These are phyloP conservation scores for Ophiosphaerella herpotricha DNA, from an alignment of 2,329 filamentous ascomycete genomes.

Conservation along the genomic window DNA sequence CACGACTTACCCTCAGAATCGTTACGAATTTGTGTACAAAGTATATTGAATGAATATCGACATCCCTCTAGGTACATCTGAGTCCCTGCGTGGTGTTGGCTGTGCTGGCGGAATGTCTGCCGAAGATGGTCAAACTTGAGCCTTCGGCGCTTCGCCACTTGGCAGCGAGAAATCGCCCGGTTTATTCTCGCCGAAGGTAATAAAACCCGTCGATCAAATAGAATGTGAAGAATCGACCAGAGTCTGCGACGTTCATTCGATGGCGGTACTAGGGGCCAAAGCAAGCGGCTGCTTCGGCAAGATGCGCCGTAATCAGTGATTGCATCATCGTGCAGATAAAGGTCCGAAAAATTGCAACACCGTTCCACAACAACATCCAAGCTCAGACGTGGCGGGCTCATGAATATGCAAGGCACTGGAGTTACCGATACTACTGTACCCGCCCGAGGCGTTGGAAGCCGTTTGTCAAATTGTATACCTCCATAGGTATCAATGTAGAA, in stretches of 20 bases:
- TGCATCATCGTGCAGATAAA: conserved; percentile 31
- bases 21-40: too few relatives aligned
- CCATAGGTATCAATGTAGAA: conserved; percentile 24
- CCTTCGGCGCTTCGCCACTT: conserved; percentile 15
- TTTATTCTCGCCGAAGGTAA: conserved; percentile 19
- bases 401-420: conserved; percentile 23
- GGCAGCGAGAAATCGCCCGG: conserved; percentile 22
- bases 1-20: background rate
- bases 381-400: conserved; percentile 33
- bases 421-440: conserved; percentile 8
- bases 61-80: too few relatives aligned
- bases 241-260: conserved; percentile 12
- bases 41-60: too few relatives aligned
- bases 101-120: conserved; percentile 4
- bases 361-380: conserved; percentile 28
- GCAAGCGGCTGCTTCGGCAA: conserved; percentile 12
- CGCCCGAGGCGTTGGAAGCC: conserved; percentile 12
- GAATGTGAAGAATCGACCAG: background rate
- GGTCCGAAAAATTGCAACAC: conserved; percentile 23
- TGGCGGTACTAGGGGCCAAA: background rate
- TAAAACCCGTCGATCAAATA: conserved; percentile 13
- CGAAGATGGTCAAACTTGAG: conserved; percentile 13
- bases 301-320: conserved; percentile 21
- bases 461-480: conserved; percentile 6
- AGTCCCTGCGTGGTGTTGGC: background rate